A percentile compares a stretch with the other conserved stretches of the same genome.
phyloP scores from a whole-genome alignment of 2,329 filamentous ascomycete species.

The Botrytis aclada region DNA sequence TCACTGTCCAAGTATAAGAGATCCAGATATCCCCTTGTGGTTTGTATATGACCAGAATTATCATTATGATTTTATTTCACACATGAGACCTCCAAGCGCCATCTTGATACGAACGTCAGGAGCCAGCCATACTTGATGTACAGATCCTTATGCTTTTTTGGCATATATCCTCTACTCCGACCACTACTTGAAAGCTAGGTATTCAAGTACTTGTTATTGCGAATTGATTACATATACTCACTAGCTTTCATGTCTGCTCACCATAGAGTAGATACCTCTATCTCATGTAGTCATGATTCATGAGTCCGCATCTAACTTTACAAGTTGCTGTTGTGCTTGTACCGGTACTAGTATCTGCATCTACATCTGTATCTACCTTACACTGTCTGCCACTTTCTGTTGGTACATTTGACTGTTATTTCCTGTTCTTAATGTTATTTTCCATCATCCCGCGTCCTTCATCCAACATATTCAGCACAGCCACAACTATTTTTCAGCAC shows the following conservation, averaged over 20 bases:
- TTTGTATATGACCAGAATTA: background rate
- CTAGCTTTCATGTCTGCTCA: background rate
- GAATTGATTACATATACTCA: background rate
- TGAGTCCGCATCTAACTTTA: background rate
- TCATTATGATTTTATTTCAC: background rate
- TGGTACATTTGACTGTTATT: background rate
- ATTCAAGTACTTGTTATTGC: too few relatives aligned
- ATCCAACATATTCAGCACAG: background rate
- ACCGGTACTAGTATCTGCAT: too few relatives aligned
- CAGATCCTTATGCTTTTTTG: background rate
- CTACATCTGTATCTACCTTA: background rate
- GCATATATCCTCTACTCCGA: background rate
- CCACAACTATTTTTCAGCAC: background rate
- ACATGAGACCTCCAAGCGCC: background rate
- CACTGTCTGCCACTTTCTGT: background rate
- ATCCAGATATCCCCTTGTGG: background rate
- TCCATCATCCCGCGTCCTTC: background rate
- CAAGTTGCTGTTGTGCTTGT: background rate
- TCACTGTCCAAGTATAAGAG: background rate
- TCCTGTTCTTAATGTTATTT: background rate
- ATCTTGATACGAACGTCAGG: too few relatives aligned
- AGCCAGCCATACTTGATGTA: too few relatives aligned
- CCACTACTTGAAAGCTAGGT: background rate
- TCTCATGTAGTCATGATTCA: constrained; percentile 1
- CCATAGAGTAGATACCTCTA: background rate